phyloP scores from a whole-genome alignment of 2,329 filamentous ascomycete species.

The Aphanocladium album region DNA sequence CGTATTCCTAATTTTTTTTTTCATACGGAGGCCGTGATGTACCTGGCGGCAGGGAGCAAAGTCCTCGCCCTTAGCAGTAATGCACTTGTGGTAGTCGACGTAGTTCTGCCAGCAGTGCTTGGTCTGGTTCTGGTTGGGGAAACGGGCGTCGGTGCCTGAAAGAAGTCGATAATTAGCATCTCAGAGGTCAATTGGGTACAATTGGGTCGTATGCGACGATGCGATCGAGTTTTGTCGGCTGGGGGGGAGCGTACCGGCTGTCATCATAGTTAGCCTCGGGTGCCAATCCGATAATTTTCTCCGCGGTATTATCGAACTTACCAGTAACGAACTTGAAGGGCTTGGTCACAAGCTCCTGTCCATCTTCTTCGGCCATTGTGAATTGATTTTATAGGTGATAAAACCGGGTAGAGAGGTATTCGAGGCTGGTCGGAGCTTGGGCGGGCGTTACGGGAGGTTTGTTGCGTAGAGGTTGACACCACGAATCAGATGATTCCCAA shows the following conservation, averaged over 20 bases:
- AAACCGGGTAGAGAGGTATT: conserved; percentile 21
- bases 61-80: conserved; percentile 96
- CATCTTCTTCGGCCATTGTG: conserved; percentile 87
- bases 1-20: neutral
- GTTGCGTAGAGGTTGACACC: conserved; percentile 31
- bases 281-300: conserved; percentile 24
- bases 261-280: conserved; percentile 37
- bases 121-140: conserved; percentile 96
- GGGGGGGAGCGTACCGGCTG: conserved; percentile 38
- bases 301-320: conserved; percentile 50
- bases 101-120: conserved; percentile 99
- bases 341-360: conserved; percentile 78
- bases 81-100: conserved; percentile 99
- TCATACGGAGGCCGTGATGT: conserved; percentile 26
- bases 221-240: conserved; percentile 16
- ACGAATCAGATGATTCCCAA: conserved; percentile 39
- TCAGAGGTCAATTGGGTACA: conserved; percentile 6
- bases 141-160: conserved; percentile 94
- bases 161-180: conserved; percentile 14
- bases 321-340: conserved; percentile 99
- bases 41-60: conserved; percentile 97
- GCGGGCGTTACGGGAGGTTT: conserved; percentile 26
- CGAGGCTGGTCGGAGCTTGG: conserved; percentile 32
- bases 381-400: conserved; percentile 24
- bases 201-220: conserved; percentile 25